phyloP scores from a whole-genome alignment of 2,329 filamentous ascomycete species.

The Sarocladium kiliense region DNA sequence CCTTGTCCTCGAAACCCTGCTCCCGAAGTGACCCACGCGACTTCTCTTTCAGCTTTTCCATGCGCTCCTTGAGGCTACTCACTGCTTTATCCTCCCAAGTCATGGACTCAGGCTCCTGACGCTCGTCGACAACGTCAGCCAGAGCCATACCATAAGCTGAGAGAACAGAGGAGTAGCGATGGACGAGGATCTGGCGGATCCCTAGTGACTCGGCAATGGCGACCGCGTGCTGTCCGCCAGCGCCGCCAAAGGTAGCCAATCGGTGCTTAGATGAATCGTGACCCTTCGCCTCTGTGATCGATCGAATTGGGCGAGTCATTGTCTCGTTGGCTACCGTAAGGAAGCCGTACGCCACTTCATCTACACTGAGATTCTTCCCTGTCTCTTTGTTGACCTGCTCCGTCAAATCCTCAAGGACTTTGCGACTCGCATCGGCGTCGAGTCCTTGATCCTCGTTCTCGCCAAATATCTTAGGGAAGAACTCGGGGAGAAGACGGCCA shows the following conservation, averaged over 20 bases:
- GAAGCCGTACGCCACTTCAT: conserved; percentile 87
- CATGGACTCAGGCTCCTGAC: conserved; percentile 69
- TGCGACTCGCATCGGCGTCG: conserved; percentile 69
- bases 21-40: conserved; percentile 62
- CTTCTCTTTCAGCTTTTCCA: conserved; percentile 74
- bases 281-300: conserved; percentile 86
- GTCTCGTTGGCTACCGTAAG: conserved; percentile 86
- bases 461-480: conserved; percentile 94
- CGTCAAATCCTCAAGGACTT: conserved; percentile 69
- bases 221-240: conserved; percentile 88
- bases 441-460: conserved; percentile 79
- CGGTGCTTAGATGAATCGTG: conserved; percentile 86
- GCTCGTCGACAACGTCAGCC: conserved; percentile 87
- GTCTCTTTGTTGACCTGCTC: conserved; percentile 74
- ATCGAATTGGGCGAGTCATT: conserved; percentile 86
- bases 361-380: conserved; percentile 64
- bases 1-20: conserved; percentile 71
- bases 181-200: conserved; percentile 79
- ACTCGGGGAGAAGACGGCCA: conserved; percentile 78
- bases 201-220: conserved; percentile 82
- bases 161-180: conserved; percentile 81
- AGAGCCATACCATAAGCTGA: conserved; percentile 92
- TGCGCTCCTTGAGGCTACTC: conserved; percentile 62
- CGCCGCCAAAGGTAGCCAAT: conserved; percentile 88
- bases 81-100: conserved; percentile 59